Percentiles rank a stretch among this genome's conserved stretches.
phyloP scores from a whole-genome alignment of 208 protist genomes.

The Leishmania braziliensis region DNA sequence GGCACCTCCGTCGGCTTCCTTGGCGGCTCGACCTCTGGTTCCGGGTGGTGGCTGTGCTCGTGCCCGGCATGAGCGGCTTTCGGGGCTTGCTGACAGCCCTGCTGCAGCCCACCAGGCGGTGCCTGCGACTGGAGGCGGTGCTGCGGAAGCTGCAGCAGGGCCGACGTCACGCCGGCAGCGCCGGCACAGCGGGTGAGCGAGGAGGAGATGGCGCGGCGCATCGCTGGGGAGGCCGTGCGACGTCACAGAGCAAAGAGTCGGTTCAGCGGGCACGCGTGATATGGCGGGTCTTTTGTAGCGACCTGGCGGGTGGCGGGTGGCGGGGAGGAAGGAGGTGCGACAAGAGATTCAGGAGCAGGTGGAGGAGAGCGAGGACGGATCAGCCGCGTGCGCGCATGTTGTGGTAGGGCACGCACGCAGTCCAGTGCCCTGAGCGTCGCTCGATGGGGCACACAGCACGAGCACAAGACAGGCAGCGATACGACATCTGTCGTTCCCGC shows the following conservation, averaged over 20 bases:
- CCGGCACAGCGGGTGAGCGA: conserved; percentile 19
- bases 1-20: conserved; percentile 70
- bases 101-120: conserved; percentile 27
- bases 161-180: conserved; percentile 12
- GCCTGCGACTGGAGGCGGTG: conserved; percentile 28
- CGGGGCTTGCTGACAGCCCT: background rate
- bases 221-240: conserved; percentile 3
- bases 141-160: conserved; percentile 17
- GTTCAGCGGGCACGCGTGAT: background rate
- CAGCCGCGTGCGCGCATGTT: background rate
- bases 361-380: background rate
- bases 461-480: background rate
- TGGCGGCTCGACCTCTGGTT: conserved; percentile 56
- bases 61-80: conserved; percentile 2
- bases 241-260: background rate
- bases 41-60: conserved; percentile 11
- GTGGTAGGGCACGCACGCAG: background rate
- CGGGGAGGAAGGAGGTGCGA: background rate
- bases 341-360: background rate
- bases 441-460: background rate
- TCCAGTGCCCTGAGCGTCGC: background rate
- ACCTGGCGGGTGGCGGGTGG: background rate
- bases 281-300: background rate
- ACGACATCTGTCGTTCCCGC: background rate
- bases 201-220: conserved; percentile 32